phyloP scores from a whole-genome alignment of 805 yeast species.

The Ogataea naganishii region DNA sequence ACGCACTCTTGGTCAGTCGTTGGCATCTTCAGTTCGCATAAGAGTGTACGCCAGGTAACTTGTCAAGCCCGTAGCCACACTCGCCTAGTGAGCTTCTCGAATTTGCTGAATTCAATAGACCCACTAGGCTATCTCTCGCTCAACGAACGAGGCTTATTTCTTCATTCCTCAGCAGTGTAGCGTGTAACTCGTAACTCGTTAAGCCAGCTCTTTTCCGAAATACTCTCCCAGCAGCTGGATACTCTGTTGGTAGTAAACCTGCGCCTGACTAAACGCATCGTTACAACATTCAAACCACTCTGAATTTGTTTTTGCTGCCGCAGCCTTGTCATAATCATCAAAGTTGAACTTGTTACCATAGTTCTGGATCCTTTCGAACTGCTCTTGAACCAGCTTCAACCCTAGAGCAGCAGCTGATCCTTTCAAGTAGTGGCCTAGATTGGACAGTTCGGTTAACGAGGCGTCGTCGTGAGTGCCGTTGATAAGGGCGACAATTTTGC shows the following conservation, averaged over 20 bases:
- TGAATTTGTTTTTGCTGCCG: constrained; percentile 22
- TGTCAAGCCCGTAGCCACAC: no score
- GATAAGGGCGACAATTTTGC: constrained; percentile 56
- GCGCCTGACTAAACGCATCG: constrained; percentile 46
- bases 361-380: constrained; percentile 92
- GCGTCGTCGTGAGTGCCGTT: constrained; percentile 25
- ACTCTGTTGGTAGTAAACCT: constrained; percentile 40
- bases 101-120: no score
- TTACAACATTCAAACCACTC: constrained; percentile 33
- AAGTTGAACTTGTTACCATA: constrained; percentile 48
- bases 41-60: no score
- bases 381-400: constrained; percentile 66
- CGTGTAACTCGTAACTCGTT: no score
- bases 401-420: constrained; percentile 96
- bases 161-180: no score
- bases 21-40: no score
- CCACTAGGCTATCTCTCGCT: no score
- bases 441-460: constrained; percentile 51
- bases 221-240: constrained; percentile 43
- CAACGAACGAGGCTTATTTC: no score
- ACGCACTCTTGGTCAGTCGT: no score
- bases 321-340: constrained; percentile 18
- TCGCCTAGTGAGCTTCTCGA: no score
- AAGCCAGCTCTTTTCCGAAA: constrained; percentile 34
- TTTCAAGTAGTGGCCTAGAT: constrained; percentile 85